Base-by-base conservation (phyloP, 768 basidiomycete species). In the Mycena polygramma region DNA sequence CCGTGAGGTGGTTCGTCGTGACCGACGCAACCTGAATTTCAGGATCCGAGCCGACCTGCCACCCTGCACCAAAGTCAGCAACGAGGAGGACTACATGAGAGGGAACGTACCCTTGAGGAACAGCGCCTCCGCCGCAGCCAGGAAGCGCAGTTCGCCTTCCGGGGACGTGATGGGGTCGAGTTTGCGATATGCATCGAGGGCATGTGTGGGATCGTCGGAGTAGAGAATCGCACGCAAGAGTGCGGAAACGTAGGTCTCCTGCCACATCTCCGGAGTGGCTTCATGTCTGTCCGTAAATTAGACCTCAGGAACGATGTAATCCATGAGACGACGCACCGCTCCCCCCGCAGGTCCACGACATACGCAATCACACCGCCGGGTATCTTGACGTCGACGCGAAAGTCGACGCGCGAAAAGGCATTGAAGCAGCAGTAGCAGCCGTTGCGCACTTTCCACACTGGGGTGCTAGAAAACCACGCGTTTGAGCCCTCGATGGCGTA, bases 351-450 rank as follows among this genome's bases (percentile, higher is more conserved):
- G 79, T 99, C 98, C 22, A 99, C 90, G 37, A 94, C 92, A 79
- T 98, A 98, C 7, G 97, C 94, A 72, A 92, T 90, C 19, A 99
- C 98, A 15, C 98, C 97, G 36, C 98, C 98, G 0, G 98, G 98
- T 58, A 99, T 99, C 81, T 97, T 98, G 69, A 98, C 98, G 73
- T 99, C 98, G 9, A 99, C 96, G 45, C 97, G 90, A 37, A 99
- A 91, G 77, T 99, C 98, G 60, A 99, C 94, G 36, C 98, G 85
- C 46, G 97, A 97, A 78, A 99, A 99, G 13, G 98, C 98, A 79
- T 99, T 98, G 84, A 98, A 99, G 81, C 96, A 98, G 81, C 96
- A 99, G 77, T 95, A 99, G 61, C 92, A 95, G 3, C 98, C 98
- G 75, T 92, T 93, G 69, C 92, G 87, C 24, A 99, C 94, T 79